Percentiles rank a stretch among this genome's conserved stretches.
Evolutionary conservation across 768 basidiomycete species (phyloP).

Genomic region (Panus rudis): DNA sequence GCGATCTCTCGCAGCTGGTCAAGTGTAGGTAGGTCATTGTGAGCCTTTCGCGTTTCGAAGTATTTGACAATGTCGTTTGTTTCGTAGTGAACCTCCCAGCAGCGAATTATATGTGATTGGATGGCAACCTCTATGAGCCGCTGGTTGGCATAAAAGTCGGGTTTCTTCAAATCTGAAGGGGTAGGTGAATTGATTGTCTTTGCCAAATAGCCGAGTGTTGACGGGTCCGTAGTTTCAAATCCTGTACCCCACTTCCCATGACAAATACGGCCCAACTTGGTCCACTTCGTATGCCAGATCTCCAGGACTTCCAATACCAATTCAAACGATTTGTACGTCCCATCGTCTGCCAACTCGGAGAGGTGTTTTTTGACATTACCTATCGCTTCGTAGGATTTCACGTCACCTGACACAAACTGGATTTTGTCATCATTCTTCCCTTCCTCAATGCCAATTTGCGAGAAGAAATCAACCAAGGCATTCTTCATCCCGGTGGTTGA

Average conservation of each 20-base stretch:
- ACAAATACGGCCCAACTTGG: conserved; percentile 18
- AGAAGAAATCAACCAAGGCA: conserved; percentile 6
- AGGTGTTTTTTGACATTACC: conserved; percentile 2
- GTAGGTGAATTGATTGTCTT: conserved; percentile 1
- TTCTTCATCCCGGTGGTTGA: conserved; percentile 3
- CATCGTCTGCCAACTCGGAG: conserved; percentile 5
- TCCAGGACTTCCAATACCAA: conserved; percentile 21
- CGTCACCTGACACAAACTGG: conserved; percentile 8
- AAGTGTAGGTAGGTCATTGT: neutral
- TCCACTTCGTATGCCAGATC: conserved; percentile 28
- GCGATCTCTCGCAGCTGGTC: neutral
- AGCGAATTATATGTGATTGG: neutral
- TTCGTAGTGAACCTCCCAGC: neutral
- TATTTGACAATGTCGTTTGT: conserved; percentile 3
- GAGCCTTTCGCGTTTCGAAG: neutral
- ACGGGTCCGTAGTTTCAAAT: conserved; percentile 8
- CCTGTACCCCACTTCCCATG: conserved; percentile 18
- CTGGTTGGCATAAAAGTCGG: neutral
- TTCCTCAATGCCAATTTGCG: conserved; percentile 1
- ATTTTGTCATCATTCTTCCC: neutral
- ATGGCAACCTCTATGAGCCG: neutral
- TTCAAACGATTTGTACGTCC: conserved; percentile 16
- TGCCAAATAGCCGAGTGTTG: conserved; percentile 9
- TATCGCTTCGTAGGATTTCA: conserved; percentile 8
- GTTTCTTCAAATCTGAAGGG: conserved; percentile 12